Percentiles rank a stretch among this genome's conserved stretches.
Evolutionary conservation across 1,284 basidiomycete species (phyloP).

Genomic region (Cryptococcus deneoformans): DNA sequence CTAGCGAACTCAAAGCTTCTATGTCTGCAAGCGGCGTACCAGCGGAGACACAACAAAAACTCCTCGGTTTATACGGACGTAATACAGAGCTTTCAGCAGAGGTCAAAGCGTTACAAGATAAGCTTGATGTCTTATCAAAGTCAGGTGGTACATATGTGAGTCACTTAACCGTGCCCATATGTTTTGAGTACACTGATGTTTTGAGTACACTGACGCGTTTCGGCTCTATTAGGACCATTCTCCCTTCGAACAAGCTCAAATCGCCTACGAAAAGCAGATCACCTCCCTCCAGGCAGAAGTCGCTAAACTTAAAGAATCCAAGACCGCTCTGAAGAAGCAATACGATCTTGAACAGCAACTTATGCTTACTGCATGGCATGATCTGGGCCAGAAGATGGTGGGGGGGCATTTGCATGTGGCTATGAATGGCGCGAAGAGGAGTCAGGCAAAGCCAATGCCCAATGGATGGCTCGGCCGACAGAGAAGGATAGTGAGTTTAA

Average conservation of each 20-base stretch:
- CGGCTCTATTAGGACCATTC: slow-evolving; percentile 46
- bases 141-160: slow-evolving; percentile 21
- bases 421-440: slow-evolving; percentile 17
- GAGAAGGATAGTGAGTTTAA: slow-evolving; percentile 35
- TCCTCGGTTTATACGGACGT: slow-evolving; percentile 75
- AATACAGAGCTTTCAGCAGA: slow-evolving; percentile 68
- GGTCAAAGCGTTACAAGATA: slow-evolving; percentile 68
- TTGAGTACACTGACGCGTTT: not conserved
- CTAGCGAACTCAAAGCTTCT: slow-evolving; percentile 69
- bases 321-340: slow-evolving; percentile 58
- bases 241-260: slow-evolving; percentile 68
- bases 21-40: slow-evolving; percentile 71
- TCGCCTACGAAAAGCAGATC: slow-evolving; percentile 66
- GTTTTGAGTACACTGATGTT: not conserved
- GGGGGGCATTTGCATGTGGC: slow-evolving; percentile 52
- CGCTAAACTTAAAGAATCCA: slow-evolving; percentile 55
- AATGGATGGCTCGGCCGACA: slow-evolving; percentile 63
- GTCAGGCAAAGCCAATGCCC: slow-evolving; percentile 52
- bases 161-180: not conserved
- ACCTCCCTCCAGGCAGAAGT: slow-evolving; percentile 69
- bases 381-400: slow-evolving; percentile 61
- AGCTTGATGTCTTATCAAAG: slow-evolving; percentile 62
- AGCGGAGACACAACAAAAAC: slow-evolving; percentile 70
- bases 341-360: slow-evolving; percentile 74
- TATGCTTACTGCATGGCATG: slow-evolving; percentile 72